These are phyloP conservation scores for Dryadomyces quercivorus DNA, from an alignment of 2,329 filamentous ascomycete species.

Conservation along the genomic window DNA sequence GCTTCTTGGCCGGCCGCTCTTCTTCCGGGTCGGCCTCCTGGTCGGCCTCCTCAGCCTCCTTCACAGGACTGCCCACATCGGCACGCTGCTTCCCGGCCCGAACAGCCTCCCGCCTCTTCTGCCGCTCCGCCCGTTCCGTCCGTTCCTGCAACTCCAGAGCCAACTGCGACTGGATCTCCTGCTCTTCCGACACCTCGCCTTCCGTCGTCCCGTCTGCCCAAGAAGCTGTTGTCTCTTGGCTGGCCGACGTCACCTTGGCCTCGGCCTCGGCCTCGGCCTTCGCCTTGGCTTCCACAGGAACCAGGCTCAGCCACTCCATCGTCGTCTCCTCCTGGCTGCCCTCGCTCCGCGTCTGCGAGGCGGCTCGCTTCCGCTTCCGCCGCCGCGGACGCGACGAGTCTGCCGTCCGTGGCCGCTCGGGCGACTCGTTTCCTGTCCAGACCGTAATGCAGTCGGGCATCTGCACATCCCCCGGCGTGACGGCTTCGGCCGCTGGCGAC, in stretches of 20 bases:
- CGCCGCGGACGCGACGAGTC: not conserved
- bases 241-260: no score
- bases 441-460: constrained; percentile 22
- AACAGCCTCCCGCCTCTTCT: not conserved
- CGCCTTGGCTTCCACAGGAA: no score
- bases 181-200: constrained; percentile 6
- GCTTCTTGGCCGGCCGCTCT: constrained; percentile 14
- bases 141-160: constrained; percentile 12
- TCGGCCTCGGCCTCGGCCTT: no score
- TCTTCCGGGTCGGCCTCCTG: constrained; percentile 1
- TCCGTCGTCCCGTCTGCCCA: not conserved
- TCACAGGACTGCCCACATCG: not conserved
- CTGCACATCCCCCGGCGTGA: not conserved
- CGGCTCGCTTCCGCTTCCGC: constrained; percentile 7
- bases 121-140: constrained; percentile 13
- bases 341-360: constrained; percentile 2
- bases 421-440: constrained; percentile 9
- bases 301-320: not conserved
- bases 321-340: not conserved
- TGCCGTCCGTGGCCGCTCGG: not conserved
- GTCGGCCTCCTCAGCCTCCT: constrained; percentile 6
- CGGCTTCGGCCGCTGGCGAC: constrained; percentile 13
- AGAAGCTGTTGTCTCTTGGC: no score
- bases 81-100: not conserved
- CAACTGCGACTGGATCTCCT: constrained; percentile 19